Conservation (phyloP, 2,329 filamentous ascomycete genomes). For the Trichoderma endophyticum region DNA sequence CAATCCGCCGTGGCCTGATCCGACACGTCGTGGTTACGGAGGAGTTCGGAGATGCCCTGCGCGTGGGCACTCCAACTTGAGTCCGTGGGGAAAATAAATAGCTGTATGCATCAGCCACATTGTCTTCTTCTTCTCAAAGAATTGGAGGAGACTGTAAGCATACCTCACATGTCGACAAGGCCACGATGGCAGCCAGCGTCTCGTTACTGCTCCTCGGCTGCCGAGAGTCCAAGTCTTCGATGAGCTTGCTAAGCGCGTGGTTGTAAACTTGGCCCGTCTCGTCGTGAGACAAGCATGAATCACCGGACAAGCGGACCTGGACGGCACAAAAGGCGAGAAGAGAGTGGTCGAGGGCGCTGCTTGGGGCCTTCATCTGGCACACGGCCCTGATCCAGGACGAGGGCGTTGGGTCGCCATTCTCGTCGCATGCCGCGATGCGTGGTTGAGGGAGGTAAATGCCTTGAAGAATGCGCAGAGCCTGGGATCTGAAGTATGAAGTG, state of each 20-base stretch:
- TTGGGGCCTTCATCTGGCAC: not conserved
- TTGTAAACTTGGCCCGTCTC: not conserved
- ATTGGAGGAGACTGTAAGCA: not conserved
- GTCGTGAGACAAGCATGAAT: not conserved
- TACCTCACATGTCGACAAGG: not conserved
- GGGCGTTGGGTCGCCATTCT: not conserved
- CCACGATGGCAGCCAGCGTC: not conserved
- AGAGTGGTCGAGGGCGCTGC: not conserved
- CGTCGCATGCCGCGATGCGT: not conserved
- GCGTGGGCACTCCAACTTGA: not conserved
- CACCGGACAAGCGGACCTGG: not conserved
- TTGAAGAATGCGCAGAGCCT: not conserved
- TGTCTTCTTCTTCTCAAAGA: not conserved
- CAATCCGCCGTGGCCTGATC: not conserved
- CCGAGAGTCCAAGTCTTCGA: not conserved
- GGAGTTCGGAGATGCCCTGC: not conserved
- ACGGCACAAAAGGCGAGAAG: not conserved
- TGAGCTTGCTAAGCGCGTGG: not conserved
- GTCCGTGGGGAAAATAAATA: not conserved
- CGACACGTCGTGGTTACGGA: not conserved
- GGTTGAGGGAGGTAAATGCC: not conserved
- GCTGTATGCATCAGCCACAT: not conserved
- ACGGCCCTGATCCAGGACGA: not conserved
- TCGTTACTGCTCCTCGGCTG: not conserved
- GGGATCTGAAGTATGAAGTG: not conserved